phyloP scores from a whole-genome alignment of 192 early-diverging fungal genomes.

The Coemansia sp. region DNA sequence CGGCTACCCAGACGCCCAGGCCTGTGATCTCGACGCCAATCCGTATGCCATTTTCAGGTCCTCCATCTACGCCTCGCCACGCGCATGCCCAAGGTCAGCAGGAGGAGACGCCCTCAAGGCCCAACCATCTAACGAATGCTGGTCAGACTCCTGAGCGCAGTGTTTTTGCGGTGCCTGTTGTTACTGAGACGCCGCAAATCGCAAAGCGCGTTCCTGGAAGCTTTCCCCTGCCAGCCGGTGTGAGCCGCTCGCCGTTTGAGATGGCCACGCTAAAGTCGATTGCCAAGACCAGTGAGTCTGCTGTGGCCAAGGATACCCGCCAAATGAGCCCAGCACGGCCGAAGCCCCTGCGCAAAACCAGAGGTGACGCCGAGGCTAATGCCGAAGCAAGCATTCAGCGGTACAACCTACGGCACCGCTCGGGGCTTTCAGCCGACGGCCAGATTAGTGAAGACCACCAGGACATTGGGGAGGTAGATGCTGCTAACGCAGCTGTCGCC shows the following conservation, averaged over 20 bases:
- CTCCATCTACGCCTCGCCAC: slow-evolving; percentile 37
- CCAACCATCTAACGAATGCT: slow-evolving; percentile 1
- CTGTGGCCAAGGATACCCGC: neutral
- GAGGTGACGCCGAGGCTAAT: neutral
- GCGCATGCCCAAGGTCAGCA: neutral
- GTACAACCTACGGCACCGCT: slow-evolving; percentile 37
- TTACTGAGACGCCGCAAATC: slow-evolving; percentile 5
- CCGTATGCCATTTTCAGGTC: slow-evolving; percentile 39
- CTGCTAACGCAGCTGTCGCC: neutral
- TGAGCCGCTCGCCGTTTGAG: slow-evolving; percentile 33
- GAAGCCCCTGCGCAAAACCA: neutral
- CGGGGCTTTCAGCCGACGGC: neutral
- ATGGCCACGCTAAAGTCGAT: slow-evolving; percentile 5
- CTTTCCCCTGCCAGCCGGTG: slow-evolving; percentile 7
- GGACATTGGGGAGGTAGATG: neutral
- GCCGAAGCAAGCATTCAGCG: slow-evolving; percentile 13
- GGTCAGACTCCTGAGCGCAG: slow-evolving; percentile 17
- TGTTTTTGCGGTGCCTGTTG: slow-evolving; percentile 7
- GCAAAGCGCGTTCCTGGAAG: slow-evolving; percentile 14
- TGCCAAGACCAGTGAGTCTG: neutral
- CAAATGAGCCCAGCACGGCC: slow-evolving; percentile 8
- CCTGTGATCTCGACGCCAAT: neutral
- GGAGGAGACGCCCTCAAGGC: neutral
- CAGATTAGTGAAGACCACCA: neutral
- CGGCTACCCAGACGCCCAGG: slow-evolving; percentile 16